phyloP scores from a whole-genome alignment of 2,329 filamentous ascomycete species.

The Chaetomiaceae sp. region DNA sequence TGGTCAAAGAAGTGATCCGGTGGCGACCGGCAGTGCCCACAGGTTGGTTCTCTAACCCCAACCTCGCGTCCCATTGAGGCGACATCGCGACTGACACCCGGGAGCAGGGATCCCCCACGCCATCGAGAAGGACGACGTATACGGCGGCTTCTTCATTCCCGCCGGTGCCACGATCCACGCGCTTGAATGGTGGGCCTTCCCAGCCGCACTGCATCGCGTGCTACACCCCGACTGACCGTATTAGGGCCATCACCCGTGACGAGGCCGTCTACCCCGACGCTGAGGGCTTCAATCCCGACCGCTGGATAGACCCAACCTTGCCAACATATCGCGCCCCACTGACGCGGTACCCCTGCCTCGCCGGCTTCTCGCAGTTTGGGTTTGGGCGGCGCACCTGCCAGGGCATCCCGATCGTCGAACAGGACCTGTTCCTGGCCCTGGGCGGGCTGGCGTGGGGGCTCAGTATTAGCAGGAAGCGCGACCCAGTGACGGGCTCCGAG shows the following conservation, averaged over 20 bases:
- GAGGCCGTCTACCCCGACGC: slow-evolving; percentile 29
- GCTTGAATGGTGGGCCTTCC: slow-evolving; percentile 48
- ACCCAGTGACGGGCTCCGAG: slow-evolving; percentile 18
- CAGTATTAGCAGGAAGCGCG: slow-evolving; percentile 27
- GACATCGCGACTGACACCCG: background rate
- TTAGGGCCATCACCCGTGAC: slow-evolving; percentile 41
- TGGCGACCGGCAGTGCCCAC: slow-evolving; percentile 50
- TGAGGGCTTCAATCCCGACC: slow-evolving; percentile 26
- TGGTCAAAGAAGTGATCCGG: slow-evolving; percentile 47
- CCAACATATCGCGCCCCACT: slow-evolving; percentile 27
- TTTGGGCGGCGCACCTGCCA: slow-evolving; percentile 40
- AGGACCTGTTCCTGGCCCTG: slow-evolving; percentile 25
- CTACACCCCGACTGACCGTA: background rate
- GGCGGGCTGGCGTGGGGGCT: slow-evolving; percentile 26
- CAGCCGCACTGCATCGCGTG: no score
- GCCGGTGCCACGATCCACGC: slow-evolving; percentile 47
- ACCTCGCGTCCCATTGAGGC: background rate
- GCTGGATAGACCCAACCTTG: slow-evolving; percentile 25
- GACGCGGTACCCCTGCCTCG: slow-evolving; percentile 27
- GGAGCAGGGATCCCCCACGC: slow-evolving; percentile 43
- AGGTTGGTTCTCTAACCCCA: slow-evolving; percentile 28
- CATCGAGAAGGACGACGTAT: slow-evolving; percentile 45
- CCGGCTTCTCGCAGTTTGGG: slow-evolving; percentile 35
- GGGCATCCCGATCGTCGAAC: slow-evolving; percentile 27
- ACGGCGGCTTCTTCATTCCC: slow-evolving; percentile 46